Conservation (phyloP, 2,329 filamentous ascomycete species). For the Diaporthe citri region DNA sequence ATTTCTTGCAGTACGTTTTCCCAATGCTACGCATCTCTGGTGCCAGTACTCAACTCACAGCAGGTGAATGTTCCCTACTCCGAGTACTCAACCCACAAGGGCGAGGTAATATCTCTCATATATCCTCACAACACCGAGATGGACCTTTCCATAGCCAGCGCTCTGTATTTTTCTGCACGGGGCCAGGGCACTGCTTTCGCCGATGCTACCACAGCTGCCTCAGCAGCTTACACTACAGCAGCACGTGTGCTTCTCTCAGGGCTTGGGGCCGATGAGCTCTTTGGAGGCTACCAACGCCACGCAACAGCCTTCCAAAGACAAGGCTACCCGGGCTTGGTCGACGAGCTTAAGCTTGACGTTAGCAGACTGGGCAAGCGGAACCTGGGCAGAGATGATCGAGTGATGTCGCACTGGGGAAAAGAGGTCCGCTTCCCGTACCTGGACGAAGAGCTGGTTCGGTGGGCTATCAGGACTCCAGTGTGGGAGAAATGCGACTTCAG, state of each 20-base stretch:
- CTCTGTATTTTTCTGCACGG: slow-evolving; percentile 93
- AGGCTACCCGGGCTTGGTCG: slow-evolving; percentile 78
- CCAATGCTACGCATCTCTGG: neutral
- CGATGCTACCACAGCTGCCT: slow-evolving; percentile 41
- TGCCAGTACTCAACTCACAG: slow-evolving; percentile 23
- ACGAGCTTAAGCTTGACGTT: slow-evolving; percentile 89
- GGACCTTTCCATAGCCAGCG: slow-evolving; percentile 94
- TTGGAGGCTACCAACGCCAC: slow-evolving; percentile 92
- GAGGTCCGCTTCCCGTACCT: slow-evolving; percentile 93
- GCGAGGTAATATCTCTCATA: slow-evolving; percentile 81
- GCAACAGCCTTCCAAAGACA: slow-evolving; percentile 77
- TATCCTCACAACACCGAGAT: slow-evolving; percentile 97
- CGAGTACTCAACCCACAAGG: slow-evolving; percentile 77
- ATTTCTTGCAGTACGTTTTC: slow-evolving; percentile 76
- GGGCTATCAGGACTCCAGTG: slow-evolving; percentile 80
- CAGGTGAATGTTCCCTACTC: slow-evolving; percentile 85
- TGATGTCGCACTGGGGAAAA: slow-evolving; percentile 88
- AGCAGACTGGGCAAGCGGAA: slow-evolving; percentile 91
- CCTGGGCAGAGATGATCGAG: slow-evolving; percentile 91
- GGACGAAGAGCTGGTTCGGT: slow-evolving; percentile 87
- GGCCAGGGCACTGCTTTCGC: slow-evolving; percentile 69
- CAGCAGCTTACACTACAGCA: slow-evolving; percentile 69
- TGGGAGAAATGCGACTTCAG: slow-evolving; percentile 92
- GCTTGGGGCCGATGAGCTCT: slow-evolving; percentile 94
- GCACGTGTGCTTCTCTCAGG: slow-evolving; percentile 91